Base-by-base conservation (phyloP, 495 filamentous ascomycete species). In the Aspergillus ellipticus region DNA sequence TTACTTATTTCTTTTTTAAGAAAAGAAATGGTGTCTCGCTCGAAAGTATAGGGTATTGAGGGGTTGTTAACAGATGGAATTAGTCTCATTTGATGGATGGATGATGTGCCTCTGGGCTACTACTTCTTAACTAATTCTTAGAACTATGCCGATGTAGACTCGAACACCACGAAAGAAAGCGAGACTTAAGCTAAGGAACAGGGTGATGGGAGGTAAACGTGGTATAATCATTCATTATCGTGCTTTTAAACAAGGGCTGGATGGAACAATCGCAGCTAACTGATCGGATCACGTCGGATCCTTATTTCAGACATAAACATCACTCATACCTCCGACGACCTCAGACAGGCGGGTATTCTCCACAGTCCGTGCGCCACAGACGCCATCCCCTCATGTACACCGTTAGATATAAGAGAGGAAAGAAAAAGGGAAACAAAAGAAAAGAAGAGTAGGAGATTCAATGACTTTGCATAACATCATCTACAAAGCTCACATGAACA, bases 351-450 rank as follows among this genome's bases (percentile, higher is more conserved):
- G 6, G 15, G 15, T 29, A 29, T 48, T 13, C 15, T 48, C 16
- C 13, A 45, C 42, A 21, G n/a, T 57, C 59, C 57, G 47, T 54
- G 54, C 28, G 7, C 45, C 22, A n/a, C 22, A 60, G 58, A 62
- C 59, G 49, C 57, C 53, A 26, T 50, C 55, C 51, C 53, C 59
- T 51, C 49, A 51, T 28, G 43, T 21, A 49, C 49, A 53, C 53
- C 20, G 21, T 29, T 33, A 43, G 20, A 45, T 33, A 20, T 47
- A 39, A 43, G 26, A 45, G n/a, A n/a, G n/a, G n/a, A n/a, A n/a
- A n/a, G n/a, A n/a, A 22, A 39, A 28, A 26, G 35, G 7, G 13
- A 11, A 33, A 33, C 20, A 57, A 51, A 28, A 22, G 28, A n/a
- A 49, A 51, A 47, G 24, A 42, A 19, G 22, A 24, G 43, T 10